Percentiles rank a stretch among this genome's conserved stretches.
These are phyloP conservation scores for Talaromyces sp. DNA, from an alignment of 2,329 filamentous ascomycete species.

Conservation along the genomic window DNA sequence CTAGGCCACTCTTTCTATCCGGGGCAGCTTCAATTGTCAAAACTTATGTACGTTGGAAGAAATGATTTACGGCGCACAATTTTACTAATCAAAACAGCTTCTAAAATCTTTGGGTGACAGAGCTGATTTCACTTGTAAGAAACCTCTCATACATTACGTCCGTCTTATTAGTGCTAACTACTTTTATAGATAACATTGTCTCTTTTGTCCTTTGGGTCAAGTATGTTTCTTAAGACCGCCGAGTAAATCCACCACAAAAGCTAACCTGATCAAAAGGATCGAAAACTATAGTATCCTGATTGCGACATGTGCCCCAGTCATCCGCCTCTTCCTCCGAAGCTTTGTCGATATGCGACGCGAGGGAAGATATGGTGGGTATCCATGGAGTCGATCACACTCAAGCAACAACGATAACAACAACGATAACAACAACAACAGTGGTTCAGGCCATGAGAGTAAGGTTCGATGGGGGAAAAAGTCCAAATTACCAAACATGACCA, in stretches of 20 bases:
- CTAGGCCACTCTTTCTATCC: slow-evolving; percentile 26
- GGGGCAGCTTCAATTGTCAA: slow-evolving; percentile 34
- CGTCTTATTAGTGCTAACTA: not conserved
- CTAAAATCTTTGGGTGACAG: slow-evolving; percentile 30
- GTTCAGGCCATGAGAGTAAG: not conserved
- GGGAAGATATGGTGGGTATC: slow-evolving; percentile 17
- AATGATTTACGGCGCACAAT: not conserved
- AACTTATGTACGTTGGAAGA: slow-evolving; percentile 24
- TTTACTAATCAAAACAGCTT: slow-evolving; percentile 17
- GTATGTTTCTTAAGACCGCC: slow-evolving; percentile 17
- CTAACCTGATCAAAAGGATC: slow-evolving; percentile 20
- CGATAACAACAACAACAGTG: not conserved
- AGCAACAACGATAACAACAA: slow-evolving; percentile 15
- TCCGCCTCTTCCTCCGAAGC: slow-evolving; percentile 28
- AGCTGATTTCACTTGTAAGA: slow-evolving; percentile 28
- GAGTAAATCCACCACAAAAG: not conserved
- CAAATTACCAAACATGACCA: not conserved
- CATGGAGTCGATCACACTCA: slow-evolving; percentile 18
- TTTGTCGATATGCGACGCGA: slow-evolving; percentile 23
- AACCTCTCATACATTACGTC: too few species aligned
- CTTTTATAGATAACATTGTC: slow-evolving; percentile 27
- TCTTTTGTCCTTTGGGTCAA: slow-evolving; percentile 34
- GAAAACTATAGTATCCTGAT: slow-evolving; percentile 36
- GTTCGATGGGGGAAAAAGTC: not conserved
- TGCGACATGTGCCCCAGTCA: slow-evolving; percentile 30